Conservation (phyloP, 768 basidiomycete species). For the Tephrocybe rancida region DNA sequence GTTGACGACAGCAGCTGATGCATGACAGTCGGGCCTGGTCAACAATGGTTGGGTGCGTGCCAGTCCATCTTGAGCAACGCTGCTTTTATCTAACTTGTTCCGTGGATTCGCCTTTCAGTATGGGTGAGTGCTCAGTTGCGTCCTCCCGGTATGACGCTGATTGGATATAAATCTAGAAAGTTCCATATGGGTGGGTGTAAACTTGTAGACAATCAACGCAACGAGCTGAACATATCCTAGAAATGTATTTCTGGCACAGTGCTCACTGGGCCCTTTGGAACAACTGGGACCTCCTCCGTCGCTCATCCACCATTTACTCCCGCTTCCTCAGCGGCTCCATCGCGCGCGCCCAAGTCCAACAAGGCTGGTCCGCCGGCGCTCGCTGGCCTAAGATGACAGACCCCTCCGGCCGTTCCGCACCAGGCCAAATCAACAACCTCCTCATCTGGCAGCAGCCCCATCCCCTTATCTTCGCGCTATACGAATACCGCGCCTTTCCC, state of each 20-base stretch:
- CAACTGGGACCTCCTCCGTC: slow-evolving; percentile 56
- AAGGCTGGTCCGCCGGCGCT: slow-evolving; percentile 55
- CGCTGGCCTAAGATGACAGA: slow-evolving; percentile 70
- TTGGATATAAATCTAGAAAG: slow-evolving; percentile 36
- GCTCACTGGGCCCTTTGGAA: slow-evolving; percentile 64
- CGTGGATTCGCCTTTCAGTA: slow-evolving; percentile 24
- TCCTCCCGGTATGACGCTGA: background rate
- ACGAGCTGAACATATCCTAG: slow-evolving; percentile 11
- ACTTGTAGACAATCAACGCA: no score
- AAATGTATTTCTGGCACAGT: slow-evolving; percentile 64
- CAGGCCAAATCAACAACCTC: slow-evolving; percentile 63
- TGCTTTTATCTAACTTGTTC: background rate
- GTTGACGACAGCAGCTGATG: background rate
- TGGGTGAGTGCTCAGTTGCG: slow-evolving; percentile 30
- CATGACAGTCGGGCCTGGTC: slow-evolving; percentile 50
- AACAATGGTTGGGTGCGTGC: slow-evolving; percentile 57
- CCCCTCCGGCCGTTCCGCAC: slow-evolving; percentile 56
- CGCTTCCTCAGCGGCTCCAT: slow-evolving; percentile 50
- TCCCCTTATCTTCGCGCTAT: slow-evolving; percentile 58
- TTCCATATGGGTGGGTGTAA: slow-evolving; percentile 61
- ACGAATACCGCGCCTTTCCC: slow-evolving; percentile 53
- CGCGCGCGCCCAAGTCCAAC: slow-evolving; percentile 50
- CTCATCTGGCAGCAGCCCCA: slow-evolving; percentile 67
- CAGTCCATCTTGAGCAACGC: background rate
- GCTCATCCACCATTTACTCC: slow-evolving; percentile 44